phyloP scores from a whole-genome alignment of 2,329 filamentous ascomycete species.

The Onygenales sp. region DNA sequence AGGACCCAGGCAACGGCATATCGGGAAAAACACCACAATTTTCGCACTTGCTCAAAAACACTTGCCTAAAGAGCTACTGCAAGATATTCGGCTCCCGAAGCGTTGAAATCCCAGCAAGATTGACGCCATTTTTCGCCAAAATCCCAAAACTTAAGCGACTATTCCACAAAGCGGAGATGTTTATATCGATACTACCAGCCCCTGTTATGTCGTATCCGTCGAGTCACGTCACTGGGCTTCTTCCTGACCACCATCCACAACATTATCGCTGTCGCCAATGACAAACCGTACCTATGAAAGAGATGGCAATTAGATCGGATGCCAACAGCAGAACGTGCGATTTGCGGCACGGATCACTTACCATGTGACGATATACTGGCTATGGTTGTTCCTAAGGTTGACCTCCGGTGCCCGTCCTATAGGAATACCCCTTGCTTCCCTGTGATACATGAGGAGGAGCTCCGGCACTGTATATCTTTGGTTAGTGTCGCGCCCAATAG shows the following conservation, averaged over 20 bases:
- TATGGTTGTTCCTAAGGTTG: constrained; percentile 90
- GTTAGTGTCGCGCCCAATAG: constrained; percentile 8
- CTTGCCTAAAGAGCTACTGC: constrained; percentile 71
- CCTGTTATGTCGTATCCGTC: constrained; percentile 66
- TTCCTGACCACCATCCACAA: constrained; percentile 91
- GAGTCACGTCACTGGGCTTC: constrained; percentile 61
- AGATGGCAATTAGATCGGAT: neutral
- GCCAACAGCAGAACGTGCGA: neutral
- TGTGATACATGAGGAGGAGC: constrained; percentile 63
- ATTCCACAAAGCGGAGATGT: constrained; percentile 3
- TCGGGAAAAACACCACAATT: constrained; percentile 59
- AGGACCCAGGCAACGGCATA: constrained; percentile 62
- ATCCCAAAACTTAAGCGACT: constrained; percentile 30
- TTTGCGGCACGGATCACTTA: constrained; percentile 38
- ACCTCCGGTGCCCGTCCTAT: constrained; percentile 84
- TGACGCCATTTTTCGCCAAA: neutral
- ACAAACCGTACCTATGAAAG: constrained; percentile 68
- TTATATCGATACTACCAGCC: constrained; percentile 50
- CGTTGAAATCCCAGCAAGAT: neutral
- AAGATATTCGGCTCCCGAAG: constrained; percentile 51
- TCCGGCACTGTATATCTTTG: constrained; percentile 55
- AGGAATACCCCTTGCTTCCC: constrained; percentile 72
- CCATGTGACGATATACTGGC: constrained; percentile 99
- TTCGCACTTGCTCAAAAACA: constrained; percentile 80
- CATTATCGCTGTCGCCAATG: constrained; percentile 83